These are phyloP conservation scores for Waltergamsia citrina DNA, from an alignment of 2,329 filamentous ascomycete genomes.

Conservation along the genomic window DNA sequence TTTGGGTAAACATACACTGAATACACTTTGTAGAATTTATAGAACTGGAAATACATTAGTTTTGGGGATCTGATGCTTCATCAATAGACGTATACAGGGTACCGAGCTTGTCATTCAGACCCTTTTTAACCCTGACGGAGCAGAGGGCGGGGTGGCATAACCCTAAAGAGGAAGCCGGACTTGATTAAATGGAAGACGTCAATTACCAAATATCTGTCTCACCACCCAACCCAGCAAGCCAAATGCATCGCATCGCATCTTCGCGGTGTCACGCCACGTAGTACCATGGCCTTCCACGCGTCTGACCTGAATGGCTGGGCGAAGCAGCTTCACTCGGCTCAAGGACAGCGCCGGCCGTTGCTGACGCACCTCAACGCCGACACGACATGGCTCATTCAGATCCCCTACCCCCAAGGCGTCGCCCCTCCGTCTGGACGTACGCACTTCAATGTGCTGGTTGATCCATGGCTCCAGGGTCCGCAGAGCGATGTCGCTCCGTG, in stretches of 20 bases:
- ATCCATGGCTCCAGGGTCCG: constrained; percentile 54
- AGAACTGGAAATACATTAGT: no score
- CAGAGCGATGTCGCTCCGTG: constrained; percentile 55
- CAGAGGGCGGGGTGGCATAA: no score
- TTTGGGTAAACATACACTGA: no score
- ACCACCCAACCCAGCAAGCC: background rate
- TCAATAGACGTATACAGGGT: background rate
- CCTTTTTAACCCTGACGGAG: no score
- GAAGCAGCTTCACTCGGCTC: constrained; percentile 7
- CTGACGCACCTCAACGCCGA: constrained; percentile 59
- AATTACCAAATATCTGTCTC: no score
- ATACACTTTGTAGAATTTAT: no score
- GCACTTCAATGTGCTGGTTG: constrained; percentile 56
- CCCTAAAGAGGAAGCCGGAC: no score
- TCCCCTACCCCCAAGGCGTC: constrained; percentile 41
- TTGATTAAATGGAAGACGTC: no score
- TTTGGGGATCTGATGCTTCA: background rate
- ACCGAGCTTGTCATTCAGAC: no score
- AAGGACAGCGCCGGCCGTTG: constrained; percentile 26
- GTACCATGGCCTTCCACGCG: constrained; percentile 4
- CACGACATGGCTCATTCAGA: constrained; percentile 57
- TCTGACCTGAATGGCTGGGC: constrained; percentile 10
- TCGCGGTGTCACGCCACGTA: no score
- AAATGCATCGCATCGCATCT: background rate
- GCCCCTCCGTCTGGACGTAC: constrained; percentile 30